These are phyloP conservation scores for Phytophthora sp. DNA, from an alignment of 352 stramenopile species.

Conservation along the genomic window DNA sequence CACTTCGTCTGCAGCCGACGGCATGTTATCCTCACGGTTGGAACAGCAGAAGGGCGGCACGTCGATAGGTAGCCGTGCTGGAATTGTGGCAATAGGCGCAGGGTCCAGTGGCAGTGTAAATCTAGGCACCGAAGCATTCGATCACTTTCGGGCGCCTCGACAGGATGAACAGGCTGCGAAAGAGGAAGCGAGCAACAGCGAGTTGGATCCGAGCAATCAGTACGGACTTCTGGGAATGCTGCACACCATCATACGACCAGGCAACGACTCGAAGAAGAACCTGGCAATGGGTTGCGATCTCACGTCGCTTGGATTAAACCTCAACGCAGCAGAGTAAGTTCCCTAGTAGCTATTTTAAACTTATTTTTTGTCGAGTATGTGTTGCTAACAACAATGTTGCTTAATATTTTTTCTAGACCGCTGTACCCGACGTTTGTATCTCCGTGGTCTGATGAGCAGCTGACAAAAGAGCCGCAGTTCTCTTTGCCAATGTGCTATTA, in stretches of 20 bases:
- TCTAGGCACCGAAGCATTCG: slow-evolving; percentile 65
- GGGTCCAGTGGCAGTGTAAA: slow-evolving; percentile 45
- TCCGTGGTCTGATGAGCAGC: slow-evolving; percentile 72
- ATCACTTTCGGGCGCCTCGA: slow-evolving; percentile 53
- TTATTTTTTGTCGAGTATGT: background rate
- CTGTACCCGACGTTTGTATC: slow-evolving; percentile 86
- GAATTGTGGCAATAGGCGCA: slow-evolving; percentile 15
- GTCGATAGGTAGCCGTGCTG: slow-evolving; percentile 63
- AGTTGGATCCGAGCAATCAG: slow-evolving; percentile 75
- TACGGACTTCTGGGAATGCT: slow-evolving; percentile 86
- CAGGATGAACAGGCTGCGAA: slow-evolving; percentile 30
- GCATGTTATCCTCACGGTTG: slow-evolving; percentile 54
- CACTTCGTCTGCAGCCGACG: slow-evolving; percentile 68
- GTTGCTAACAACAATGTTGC: background rate
- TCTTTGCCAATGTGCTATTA: slow-evolving; percentile 88
- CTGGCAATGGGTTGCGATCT: slow-evolving; percentile 81
- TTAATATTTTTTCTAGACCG: slow-evolving; percentile 54
- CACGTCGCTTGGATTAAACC: slow-evolving; percentile 83
- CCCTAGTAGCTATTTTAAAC: background rate
- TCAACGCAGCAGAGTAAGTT: slow-evolving; percentile 84
- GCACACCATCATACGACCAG: slow-evolving; percentile 75
- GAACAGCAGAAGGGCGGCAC: slow-evolving; percentile 52
- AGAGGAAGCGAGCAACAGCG: slow-evolving; percentile 40
- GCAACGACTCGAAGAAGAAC: slow-evolving; percentile 75
- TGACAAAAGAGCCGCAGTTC: slow-evolving; percentile 87